Base-by-base conservation (phyloP, 768 basidiomycete genomes). In the Dacryopinax spathularia region DNA sequence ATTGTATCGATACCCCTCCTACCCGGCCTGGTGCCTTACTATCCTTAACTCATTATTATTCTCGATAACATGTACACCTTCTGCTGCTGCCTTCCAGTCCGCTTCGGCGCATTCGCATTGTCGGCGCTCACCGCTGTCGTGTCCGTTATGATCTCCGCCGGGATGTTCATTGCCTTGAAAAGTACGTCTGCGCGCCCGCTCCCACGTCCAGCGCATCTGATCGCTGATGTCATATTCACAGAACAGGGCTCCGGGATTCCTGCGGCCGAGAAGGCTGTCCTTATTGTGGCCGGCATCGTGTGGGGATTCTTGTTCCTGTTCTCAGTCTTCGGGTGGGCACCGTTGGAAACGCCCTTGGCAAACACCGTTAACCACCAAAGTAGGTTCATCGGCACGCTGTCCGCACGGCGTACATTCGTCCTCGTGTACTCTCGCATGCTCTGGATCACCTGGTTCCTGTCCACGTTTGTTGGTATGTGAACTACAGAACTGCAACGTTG, bases 401-500 rank as follows among this genome's bases (percentile, higher is more conserved):
- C 48, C 31, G 48, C 48, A 27, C 48, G 48, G 9, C 48, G 48
- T 20, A 56, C 48, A 13, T 56, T 56, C 18, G 48, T 56, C 31
- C 48, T 56, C 15, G 48, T 56, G 48, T 56, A 56, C 48, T 56
- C 48, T 3, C 48, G 48, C 48, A 56, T 56, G 48, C 48, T 56
- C 25, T 56, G 48, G 48, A 56, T 56, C 29, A 22, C 25, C 48
- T 56, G 48, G 48, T 56, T 56, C 48, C 25, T 56, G 48, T 56
- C 48, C 48, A 56, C 48, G 48, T 56, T 56, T 29, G 48, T 56
- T 29, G 48, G 48, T 56, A 31, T 9, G 48, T 56, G 43, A 41
- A 15, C 22, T 22, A 29, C 48, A 56, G n/a, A 56, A 27, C 25
- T 29, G 48, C 25, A 56, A 27, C 48, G 25, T 3, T 29, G 48